A percentile compares a stretch with the other conserved stretches of the same genome.
Conservation (phyloP, 148 eudicot genomes). For the Rhododendron vialii region DNA sequence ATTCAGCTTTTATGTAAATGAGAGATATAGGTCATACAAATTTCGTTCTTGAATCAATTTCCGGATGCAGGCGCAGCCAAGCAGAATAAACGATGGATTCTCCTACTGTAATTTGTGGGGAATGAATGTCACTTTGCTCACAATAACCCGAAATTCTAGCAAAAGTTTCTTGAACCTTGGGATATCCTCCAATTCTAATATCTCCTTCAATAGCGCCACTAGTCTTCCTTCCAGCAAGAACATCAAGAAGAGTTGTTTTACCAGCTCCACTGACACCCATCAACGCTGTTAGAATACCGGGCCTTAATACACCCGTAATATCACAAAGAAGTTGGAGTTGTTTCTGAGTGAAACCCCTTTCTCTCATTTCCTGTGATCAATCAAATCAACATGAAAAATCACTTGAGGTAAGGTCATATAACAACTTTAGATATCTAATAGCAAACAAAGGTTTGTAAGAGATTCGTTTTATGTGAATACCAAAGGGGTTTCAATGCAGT, state of each 20-base stretch:
- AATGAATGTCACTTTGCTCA: slow-evolving; percentile 83
- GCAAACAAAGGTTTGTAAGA: neutral
- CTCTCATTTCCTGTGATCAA: slow-evolving; percentile 52
- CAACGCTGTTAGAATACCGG: slow-evolving; percentile 75
- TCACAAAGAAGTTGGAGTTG: slow-evolving; percentile 55
- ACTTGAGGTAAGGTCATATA: no score
- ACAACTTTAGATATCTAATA: neutral
- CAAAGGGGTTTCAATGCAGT: slow-evolving; percentile 64
- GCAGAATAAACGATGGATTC: slow-evolving; percentile 81
- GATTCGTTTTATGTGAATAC: slow-evolving; percentile 22
- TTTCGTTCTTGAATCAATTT: slow-evolving; percentile 55
- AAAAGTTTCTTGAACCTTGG: slow-evolving; percentile 71
- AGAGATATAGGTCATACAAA: slow-evolving; percentile 31
- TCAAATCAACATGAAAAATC: neutral
- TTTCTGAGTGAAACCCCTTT: slow-evolving; percentile 53
- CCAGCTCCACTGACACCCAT: slow-evolving; percentile 97
- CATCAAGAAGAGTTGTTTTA: slow-evolving; percentile 86
- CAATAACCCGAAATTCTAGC: slow-evolving; percentile 79
- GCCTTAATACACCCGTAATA: slow-evolving; percentile 65
- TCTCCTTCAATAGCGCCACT: slow-evolving; percentile 72
- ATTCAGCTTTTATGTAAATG: neutral
- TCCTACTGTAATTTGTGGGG: slow-evolving; percentile 70
- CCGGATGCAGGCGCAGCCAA: slow-evolving; percentile 70
- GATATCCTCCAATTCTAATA: slow-evolving; percentile 61
- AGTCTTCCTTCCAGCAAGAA: slow-evolving; percentile 81